Conservation (phyloP, 2,329 filamentous ascomycete species). For the Penicillium sp. region DNA sequence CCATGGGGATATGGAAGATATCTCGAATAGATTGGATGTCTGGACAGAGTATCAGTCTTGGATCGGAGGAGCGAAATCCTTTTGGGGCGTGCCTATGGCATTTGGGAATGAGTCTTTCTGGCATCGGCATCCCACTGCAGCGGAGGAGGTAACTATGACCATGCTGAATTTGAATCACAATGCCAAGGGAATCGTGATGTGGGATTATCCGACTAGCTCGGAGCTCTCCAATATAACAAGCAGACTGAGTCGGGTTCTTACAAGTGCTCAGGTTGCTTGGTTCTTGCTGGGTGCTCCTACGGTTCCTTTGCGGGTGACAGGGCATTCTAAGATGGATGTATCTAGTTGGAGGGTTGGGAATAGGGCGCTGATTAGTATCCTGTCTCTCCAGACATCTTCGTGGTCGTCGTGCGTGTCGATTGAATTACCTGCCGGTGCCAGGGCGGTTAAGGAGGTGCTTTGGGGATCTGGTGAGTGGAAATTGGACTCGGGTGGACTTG, state of each 20-base stretch:
- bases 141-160: constrained; percentile 48
- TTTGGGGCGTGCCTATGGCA: constrained; percentile 50
- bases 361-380: constrained; percentile 39
- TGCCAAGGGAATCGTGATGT: constrained; percentile 49
- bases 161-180: constrained; percentile 48
- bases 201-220: constrained; percentile 45
- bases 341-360: constrained; percentile 39
- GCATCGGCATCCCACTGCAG: constrained; percentile 43
- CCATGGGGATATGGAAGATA: constrained; percentile 50
- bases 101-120: constrained; percentile 50
- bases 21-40: constrained; percentile 44
- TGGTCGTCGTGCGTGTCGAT: constrained; percentile 10
- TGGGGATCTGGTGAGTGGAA: constrained; percentile 9
- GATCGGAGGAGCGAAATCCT: constrained; percentile 40
- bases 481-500: constrained; percentile 1
- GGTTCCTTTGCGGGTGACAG: constrained; percentile 21
- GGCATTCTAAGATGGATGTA: constrained; percentile 36
- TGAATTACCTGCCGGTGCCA: constrained; percentile 5
- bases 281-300: constrained; percentile 39
- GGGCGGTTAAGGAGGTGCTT: constrained; percentile 6
- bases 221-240: constrained; percentile 35
- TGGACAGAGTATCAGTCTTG: constrained; percentile 42
- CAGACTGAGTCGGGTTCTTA: constrained; percentile 40
- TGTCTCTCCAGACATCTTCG: constrained; percentile 33
- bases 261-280: constrained; percentile 26